Conservation (phyloP, 371 early-diverging fungal species). For the Fennellomyces sp. region DNA sequence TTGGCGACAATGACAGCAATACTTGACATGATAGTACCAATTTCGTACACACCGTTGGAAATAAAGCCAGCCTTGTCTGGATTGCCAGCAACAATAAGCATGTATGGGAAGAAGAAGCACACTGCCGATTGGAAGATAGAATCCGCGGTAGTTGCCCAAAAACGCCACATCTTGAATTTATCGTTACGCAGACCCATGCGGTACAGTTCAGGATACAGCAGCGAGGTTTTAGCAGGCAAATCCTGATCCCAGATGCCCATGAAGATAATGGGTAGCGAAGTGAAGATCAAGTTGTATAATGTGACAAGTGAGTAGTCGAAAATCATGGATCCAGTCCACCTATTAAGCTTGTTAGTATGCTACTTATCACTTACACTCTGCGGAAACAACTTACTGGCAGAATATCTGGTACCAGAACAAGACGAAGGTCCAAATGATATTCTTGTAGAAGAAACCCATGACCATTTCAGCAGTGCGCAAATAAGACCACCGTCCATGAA, state of each 20-base stretch:
- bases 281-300: conserved; percentile 81
- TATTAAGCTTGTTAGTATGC: no score
- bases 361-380: no score
- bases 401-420: conserved; percentile 86
- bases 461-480: conserved; percentile 78
- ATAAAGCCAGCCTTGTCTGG: conserved; percentile 54
- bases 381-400: conserved; percentile 59
- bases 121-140: conserved; percentile 90
- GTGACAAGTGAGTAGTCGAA: conserved; percentile 86
- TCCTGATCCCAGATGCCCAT: conserved; percentile 93
- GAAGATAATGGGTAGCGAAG: conserved; percentile 68
- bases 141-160: conserved; percentile 84
- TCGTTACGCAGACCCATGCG: conserved; percentile 83
- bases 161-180: conserved; percentile 82
- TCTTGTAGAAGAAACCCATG: conserved; percentile 83
- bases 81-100: conserved; percentile 52
- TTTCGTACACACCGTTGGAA: conserved; percentile 67
- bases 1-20: conserved; percentile 80
- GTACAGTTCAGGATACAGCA: conserved; percentile 86
- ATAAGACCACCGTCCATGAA: conserved; percentile 89
- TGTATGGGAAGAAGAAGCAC: conserved; percentile 77
- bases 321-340: conserved; percentile 55
- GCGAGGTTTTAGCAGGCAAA: conserved; percentile 69
- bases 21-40: conserved; percentile 83
- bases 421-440: conserved; percentile 77